Evolutionary conservation across 2,329 filamentous ascomycete species (phyloP).

Genomic region (Trichoderma breve): DNA sequence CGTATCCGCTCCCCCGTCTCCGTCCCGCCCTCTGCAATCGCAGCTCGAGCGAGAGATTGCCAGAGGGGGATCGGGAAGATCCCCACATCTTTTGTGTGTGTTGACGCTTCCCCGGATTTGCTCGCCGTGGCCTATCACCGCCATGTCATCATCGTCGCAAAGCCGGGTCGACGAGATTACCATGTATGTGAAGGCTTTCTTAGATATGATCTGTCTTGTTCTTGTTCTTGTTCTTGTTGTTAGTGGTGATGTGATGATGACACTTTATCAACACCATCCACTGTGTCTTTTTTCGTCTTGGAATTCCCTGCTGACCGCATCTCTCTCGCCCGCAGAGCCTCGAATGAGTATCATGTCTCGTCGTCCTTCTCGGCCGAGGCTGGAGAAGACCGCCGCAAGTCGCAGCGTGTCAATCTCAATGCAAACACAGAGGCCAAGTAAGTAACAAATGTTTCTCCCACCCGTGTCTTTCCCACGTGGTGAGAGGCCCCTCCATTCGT

Average conservation of each 20-base stretch:
- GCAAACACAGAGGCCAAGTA: conserved; percentile 48
- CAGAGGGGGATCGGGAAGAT: conserved; percentile 19
- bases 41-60: conserved; percentile 14
- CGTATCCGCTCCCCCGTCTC: conserved; percentile 15
- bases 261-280: neutral
- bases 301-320: neutral
- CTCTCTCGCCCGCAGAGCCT: conserved; percentile 23
- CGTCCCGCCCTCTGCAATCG: conserved; percentile 12
- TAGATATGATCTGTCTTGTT: neutral
- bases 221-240: neutral
- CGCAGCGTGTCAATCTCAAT: conserved; percentile 43
- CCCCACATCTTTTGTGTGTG: conserved; percentile 18
- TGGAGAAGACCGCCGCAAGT: conserved; percentile 30
- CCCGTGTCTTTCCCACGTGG: conserved; percentile 17
- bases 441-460: conserved; percentile 21
- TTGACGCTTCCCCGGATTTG: conserved; percentile 21
- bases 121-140: conserved; percentile 10
- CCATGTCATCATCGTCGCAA: conserved; percentile 26
- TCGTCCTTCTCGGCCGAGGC: conserved; percentile 38
- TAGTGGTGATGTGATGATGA: neutral
- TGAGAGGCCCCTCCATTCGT: conserved; percentile 4
- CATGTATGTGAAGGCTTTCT: conserved; percentile 24
- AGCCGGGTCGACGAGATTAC: conserved; percentile 29
- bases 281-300: neutral
- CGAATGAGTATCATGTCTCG: conserved; percentile 30